Evolutionary conservation across 225 moss, liverwort and hornwort species (phyloP), one percentile per base, ranked within the genome.

Genomic region (Sphagnum contortum): DNA sequence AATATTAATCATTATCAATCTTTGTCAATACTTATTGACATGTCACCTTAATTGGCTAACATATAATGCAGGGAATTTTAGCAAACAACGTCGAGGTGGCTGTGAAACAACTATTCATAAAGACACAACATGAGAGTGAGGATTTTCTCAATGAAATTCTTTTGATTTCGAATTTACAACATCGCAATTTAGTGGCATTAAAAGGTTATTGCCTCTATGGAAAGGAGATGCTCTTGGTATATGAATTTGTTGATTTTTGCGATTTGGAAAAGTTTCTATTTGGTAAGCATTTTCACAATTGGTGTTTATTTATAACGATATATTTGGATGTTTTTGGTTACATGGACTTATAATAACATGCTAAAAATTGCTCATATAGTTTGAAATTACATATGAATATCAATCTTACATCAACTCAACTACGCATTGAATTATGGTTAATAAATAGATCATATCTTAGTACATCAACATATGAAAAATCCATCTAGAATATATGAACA

Each of bases 101-200:
- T 58, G 75, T 79, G 62, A 75, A 75, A 60, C 79, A 69, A 9
- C 63, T 79, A 7, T 79, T 72, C 49, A 72, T 79, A 11, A 54
- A 72, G 49, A 60, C 66, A 4, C 54, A 64, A 55, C 55, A 82
- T 48, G 62, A 5, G 10, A 58, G 49, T 4, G 68, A 72, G 4
- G 75, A 71, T 7, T 84, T 84, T 60, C 48, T 84, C 5, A 84
- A 84, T n/a, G 77, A 84, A 47, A 57, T 77, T 57, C 59, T 80
- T 14, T 64, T 84, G 10, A 77, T 84, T 10, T 69, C 65, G 10
- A 75, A 72, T 48, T 69, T 75, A 49, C 79, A 79, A 0, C 79
- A 79, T 46, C 66, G 66, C 51, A 75, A 78, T 71, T 45, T 78
- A 0, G 78, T 68, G 62, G 71, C 68, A 48, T 58, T 74, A 3